phyloP scores from a whole-genome alignment of 768 basidiomycete species.

The Psilocybe tampanensis region DNA sequence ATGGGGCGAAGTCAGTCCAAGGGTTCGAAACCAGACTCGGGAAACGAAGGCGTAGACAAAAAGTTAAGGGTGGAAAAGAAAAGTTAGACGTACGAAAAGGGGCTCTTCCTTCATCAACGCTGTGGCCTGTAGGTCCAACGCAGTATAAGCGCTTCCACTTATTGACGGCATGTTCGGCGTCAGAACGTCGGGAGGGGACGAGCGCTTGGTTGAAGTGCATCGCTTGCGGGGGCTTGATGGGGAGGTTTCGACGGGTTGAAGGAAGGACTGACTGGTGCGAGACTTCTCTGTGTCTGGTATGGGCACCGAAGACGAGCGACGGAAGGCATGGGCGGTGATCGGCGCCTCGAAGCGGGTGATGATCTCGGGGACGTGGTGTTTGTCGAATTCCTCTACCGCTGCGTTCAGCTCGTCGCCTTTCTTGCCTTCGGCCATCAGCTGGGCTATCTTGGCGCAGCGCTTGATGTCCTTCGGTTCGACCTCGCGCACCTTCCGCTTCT shows the following conservation, averaged over 20 bases:
- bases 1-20: not conserved
- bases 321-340: slow-evolving; percentile 72
- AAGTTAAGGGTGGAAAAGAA: not conserved
- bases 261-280: slow-evolving; percentile 33
- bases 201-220: slow-evolving; percentile 40
- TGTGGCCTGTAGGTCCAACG: slow-evolving; percentile 27
- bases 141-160: slow-evolving; percentile 16
- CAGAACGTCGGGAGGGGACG: slow-evolving; percentile 19
- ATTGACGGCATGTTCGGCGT: slow-evolving; percentile 19
- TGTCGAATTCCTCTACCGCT: slow-evolving; percentile 64
- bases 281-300: slow-evolving; percentile 41
- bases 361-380: slow-evolving; percentile 59
- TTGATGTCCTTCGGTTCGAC: slow-evolving; percentile 67
- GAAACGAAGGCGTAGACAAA: not conserved
- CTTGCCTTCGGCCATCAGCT: slow-evolving; percentile 64
- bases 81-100: slow-evolving; percentile 47
- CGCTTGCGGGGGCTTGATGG: slow-evolving; percentile 26
- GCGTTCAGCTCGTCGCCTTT: slow-evolving; percentile 57
- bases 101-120: slow-evolving; percentile 41
- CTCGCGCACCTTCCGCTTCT: slow-evolving; percentile 67
- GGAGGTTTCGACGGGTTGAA: slow-evolving; percentile 19
- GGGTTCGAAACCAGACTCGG: not conserved
- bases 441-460: slow-evolving; percentile 70
- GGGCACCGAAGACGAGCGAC: slow-evolving; percentile 68
- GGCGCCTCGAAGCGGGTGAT: slow-evolving; percentile 79